Conservation (phyloP, 345 rosid genomes). For the Camelina sativa region DNA sequence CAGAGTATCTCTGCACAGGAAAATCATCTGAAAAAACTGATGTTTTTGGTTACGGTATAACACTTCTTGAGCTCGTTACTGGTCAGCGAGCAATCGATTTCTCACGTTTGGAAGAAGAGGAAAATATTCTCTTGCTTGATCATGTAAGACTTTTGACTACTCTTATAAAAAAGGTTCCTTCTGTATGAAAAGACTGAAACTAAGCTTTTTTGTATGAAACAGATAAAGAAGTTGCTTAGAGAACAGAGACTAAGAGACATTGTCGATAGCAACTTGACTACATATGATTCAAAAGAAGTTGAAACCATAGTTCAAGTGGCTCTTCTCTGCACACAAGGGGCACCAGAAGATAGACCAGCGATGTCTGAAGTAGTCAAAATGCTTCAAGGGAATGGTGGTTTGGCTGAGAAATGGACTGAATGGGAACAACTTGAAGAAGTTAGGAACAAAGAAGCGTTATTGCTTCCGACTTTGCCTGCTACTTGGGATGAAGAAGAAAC, state of each 20-base stretch:
- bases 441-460: slow-evolving; percentile 56
- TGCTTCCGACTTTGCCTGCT: slow-evolving; percentile 55
- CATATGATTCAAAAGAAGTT: slow-evolving; percentile 65
- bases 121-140: slow-evolving; percentile 88
- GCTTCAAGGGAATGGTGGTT: slow-evolving; percentile 72
- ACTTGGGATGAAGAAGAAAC: slow-evolving; percentile 80
- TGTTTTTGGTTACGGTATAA: slow-evolving; percentile 90
- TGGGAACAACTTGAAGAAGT: slow-evolving; percentile 79
- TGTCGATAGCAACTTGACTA: slow-evolving; percentile 64
- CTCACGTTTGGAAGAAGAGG: slow-evolving; percentile 86
- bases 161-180: neutral
- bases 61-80: slow-evolving; percentile 86
- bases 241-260: slow-evolving; percentile 76
- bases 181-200: neutral
- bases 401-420: slow-evolving; percentile 75
- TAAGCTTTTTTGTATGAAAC: slow-evolving; percentile 39
- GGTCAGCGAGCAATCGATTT: slow-evolving; percentile 93
- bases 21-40: slow-evolving; percentile 87
- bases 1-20: slow-evolving; percentile 87
- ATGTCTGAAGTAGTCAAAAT: slow-evolving; percentile 80
- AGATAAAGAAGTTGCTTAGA: slow-evolving; percentile 76
- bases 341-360: slow-evolving; percentile 75
- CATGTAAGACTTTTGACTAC: slow-evolving; percentile 58
- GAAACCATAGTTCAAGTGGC: slow-evolving; percentile 79
- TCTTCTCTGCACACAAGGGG: slow-evolving; percentile 75